phyloP scores from a whole-genome alignment of 345 rosid species.

The Sisymbrium altissimum region DNA sequence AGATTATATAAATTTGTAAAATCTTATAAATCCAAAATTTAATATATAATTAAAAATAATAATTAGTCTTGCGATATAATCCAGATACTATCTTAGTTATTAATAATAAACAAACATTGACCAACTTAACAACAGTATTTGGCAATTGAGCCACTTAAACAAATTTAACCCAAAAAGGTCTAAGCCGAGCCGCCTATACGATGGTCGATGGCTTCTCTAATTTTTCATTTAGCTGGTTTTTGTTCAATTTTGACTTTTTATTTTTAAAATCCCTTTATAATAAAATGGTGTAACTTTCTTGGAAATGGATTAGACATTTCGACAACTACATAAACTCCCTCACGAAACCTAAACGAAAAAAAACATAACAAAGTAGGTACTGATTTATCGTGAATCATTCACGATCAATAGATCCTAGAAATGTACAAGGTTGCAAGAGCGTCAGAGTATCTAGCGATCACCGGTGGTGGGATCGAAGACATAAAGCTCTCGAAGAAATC shows the following conservation, averaged over 20 bases:
- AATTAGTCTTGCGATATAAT: no score
- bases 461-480: constrained; percentile 56
- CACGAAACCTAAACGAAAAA: not conserved
- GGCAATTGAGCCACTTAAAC: no score
- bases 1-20: no score
- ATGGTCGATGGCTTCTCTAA: not conserved
- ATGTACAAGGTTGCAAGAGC: constrained; percentile 60
- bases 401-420: not conserved
- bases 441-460: constrained; percentile 58
- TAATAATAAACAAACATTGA: no score
- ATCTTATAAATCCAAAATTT: no score
- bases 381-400: not conserved
- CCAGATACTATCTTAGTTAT: no score
- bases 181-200: no score
- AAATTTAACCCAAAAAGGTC: no score
- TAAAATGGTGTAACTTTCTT: not conserved
- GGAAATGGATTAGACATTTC: not conserved
- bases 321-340: not conserved
- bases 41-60: no score
- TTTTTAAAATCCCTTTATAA: no score
- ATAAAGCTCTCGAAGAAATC: constrained; percentile 63
- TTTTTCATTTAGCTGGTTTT: not conserved
- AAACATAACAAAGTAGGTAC: not conserved
- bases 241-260: not conserved
- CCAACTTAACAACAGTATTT: no score